phyloP scores from a whole-genome alignment of 106 monocot species.

The Acorus calamus region DNA sequence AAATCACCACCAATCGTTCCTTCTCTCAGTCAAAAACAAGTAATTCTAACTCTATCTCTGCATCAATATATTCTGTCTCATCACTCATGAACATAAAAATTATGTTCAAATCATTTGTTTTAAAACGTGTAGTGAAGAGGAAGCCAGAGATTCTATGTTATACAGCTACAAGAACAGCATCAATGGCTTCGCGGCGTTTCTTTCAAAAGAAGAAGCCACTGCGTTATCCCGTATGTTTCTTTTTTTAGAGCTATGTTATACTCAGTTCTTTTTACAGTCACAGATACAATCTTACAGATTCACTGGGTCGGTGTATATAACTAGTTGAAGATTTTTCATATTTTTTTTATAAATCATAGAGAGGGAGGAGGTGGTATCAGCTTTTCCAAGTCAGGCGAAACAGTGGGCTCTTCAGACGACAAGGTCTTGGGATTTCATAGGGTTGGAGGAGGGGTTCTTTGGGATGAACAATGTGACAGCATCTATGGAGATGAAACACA shows the following conservation, averaged over 20 bases:
- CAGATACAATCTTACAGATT: neutral
- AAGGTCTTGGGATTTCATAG: slow-evolving; percentile 93
- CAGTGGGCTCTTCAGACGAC: slow-evolving; percentile 66
- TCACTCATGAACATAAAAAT: neutral
- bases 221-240: slow-evolving; percentile 37
- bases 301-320: neutral
- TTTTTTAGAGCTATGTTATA: neutral
- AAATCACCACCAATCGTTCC: slow-evolving; percentile 30
- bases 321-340: neutral
- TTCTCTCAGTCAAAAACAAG: slow-evolving; percentile 50
- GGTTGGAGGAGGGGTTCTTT: slow-evolving; percentile 21
- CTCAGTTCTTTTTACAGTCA: neutral
- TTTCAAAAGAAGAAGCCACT: slow-evolving; percentile 53
- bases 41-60: neutral
- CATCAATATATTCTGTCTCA: neutral
- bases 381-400: slow-evolving; percentile 31
- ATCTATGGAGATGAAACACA: slow-evolving; percentile 21
- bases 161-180: slow-evolving; percentile 78
- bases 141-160: slow-evolving; percentile 41
- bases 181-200: slow-evolving; percentile 73
- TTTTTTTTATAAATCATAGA: slow-evolving; percentile 13
- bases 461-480: slow-evolving; percentile 8
- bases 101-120: neutral
- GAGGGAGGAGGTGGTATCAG: slow-evolving; percentile 48
- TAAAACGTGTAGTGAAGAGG: slow-evolving; percentile 26